These are phyloP conservation scores for Paramecium biaurelia DNA, from an alignment of 73 alveolate genomes.

Conservation along the genomic window DNA sequence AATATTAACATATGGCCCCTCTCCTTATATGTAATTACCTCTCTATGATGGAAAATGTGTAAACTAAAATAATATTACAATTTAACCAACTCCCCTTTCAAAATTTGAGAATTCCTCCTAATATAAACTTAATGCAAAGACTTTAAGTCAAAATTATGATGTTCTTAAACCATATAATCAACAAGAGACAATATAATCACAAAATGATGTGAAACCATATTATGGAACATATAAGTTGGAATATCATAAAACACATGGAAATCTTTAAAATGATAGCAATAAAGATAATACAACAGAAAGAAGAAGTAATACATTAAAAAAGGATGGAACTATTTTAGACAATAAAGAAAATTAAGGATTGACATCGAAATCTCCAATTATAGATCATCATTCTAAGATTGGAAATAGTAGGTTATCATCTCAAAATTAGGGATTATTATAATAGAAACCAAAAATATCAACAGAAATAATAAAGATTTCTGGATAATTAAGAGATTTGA, in stretches of 20 bases:
- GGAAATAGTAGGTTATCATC: neutral
- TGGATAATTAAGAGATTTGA: neutral
- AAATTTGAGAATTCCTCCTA: neutral
- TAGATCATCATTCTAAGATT: neutral
- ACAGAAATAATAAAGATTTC: neutral
- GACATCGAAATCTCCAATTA: neutral
- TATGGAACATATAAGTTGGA: neutral
- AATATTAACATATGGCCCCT: neutral
- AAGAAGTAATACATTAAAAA: neutral
- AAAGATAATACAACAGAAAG: neutral
- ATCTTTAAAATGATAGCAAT: neutral
- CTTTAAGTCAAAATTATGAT: neutral
- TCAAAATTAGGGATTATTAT: neutral
- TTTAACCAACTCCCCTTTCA: neutral
- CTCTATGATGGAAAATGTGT: neutral
- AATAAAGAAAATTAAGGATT: neutral
- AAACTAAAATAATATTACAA: neutral
- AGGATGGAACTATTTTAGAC: neutral
- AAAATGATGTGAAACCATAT: neutral
- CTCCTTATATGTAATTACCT: constrained; percentile 44
- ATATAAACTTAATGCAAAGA: neutral
- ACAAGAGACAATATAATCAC: neutral
- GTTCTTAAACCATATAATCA: neutral
- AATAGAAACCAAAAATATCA: neutral
- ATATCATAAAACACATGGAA: neutral